phyloP scores from a whole-genome alignment of 306 rosid species.

The Pyrus betulifolia region DNA sequence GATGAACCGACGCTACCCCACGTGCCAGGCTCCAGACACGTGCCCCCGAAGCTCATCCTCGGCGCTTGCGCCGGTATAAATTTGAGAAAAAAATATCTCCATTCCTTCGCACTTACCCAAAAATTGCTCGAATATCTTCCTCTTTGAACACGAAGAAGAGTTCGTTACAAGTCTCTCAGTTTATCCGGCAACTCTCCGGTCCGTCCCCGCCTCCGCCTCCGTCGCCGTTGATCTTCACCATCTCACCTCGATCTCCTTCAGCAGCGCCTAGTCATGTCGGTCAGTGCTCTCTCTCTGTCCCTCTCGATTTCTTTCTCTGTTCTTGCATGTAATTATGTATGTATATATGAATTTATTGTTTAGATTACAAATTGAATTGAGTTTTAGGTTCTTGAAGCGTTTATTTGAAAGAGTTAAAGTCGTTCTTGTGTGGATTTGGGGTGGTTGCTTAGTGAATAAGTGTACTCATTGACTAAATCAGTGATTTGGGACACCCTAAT shows the following conservation, averaged over 20 bases:
- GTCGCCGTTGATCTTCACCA: not conserved
- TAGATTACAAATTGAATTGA: not conserved
- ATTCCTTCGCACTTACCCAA: not conserved
- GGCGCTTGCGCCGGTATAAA: not conserved
- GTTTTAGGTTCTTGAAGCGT: not conserved
- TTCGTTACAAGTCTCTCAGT: not conserved
- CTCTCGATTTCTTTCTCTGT: not conserved
- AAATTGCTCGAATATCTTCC: not conserved
- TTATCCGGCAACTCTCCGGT: not conserved
- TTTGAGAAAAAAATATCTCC: not conserved
- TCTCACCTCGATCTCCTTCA: not conserved
- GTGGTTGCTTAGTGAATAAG: not conserved
- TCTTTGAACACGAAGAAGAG: not conserved
- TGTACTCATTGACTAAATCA: not conserved
- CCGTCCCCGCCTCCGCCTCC: not conserved
- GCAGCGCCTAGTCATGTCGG: slow-evolving; percentile 26
- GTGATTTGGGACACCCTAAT: not conserved
- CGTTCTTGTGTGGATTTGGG: not conserved
- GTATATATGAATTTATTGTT: not conserved
- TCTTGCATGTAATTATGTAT: not conserved
- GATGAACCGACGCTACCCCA: not conserved
- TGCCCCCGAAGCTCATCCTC: not conserved
- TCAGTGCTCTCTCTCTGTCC: slow-evolving; percentile 11
- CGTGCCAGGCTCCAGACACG: slow-evolving; percentile 1
- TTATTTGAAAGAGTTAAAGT: not conserved